Base-by-base conservation (phyloP, 1,284 basidiomycete species). In the Agroathelia rolfsii region DNA sequence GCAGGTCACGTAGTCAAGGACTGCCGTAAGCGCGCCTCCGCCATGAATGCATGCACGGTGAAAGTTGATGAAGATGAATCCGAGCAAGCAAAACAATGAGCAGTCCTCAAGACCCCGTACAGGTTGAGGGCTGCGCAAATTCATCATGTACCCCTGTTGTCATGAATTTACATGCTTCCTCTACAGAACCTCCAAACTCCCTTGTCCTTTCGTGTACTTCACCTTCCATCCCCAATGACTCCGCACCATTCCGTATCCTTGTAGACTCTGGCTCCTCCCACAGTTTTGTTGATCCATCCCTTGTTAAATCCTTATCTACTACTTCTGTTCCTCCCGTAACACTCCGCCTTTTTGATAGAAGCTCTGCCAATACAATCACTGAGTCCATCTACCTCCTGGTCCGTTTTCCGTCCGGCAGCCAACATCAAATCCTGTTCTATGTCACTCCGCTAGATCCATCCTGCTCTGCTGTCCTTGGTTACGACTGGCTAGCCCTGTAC, bases 1-100 rank as follows among this genome's bases (percentile, higher is more conserved):
- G n/a, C 24, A 1, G 34, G 38, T n/a, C 46, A 48, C 22, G 30
- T 26, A 1, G 26, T 32, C 9, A 5, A 18, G 5, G 35, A 47
- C 16, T 48, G 46, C 18, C 34, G 24, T 2, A 34, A 40, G 30
- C 29, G 14, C 0, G 32, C 18, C 2, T 32, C 32, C 12, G 24
- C 21, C 4, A 6, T n/a, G 9, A n/a, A 14, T 17, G 26, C 17
- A n/a, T n/a, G n/a, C n/a, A n/a, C n/a, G 1, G 20, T 16, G 1
- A 16, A 13, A 0, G 7, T 30, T 9, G 15, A 13, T 1, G 34
- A 35, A 34, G 2, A 35, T 6, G 35, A 4, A 27, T 16, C 33
- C 11, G 19, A 8, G 1, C 11, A 25, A 18, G 8, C 26, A 41
- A 44, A 44, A 27, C 30, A 37, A 32, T 12, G n/a, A 10, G 22